Base-by-base conservation (phyloP, 2,329 filamentous ascomycete genomes). In the Scorias spongiosa region DNA sequence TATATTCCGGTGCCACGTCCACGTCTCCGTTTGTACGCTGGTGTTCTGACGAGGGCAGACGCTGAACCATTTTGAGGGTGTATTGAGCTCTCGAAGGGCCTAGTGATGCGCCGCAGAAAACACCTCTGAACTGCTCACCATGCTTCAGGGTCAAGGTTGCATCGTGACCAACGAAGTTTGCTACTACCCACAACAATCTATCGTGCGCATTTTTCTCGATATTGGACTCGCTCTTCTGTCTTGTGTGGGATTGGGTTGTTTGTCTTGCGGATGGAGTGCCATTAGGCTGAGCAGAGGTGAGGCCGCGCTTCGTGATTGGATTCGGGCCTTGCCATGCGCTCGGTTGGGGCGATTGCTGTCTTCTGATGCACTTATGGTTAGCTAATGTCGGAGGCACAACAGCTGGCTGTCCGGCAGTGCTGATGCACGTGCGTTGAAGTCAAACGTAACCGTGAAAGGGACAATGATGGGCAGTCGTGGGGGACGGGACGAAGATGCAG, bases 51-150 rank as follows among this genome's bases (percentile, higher is more conserved):
- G 60, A 53, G 39, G 63, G 59, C 45, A 66, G 58, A 49, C 69
- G 71, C 57, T 74, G 75, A 29, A 76, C 74, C 78, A 83, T 83
- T 61, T 81, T 82, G 52, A 81, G 66, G 26, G 71, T 63, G 53
- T 80, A 73, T 14, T 69, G 68, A 40, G 70, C 64, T 49, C 75
- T 71, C 48, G 59, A 65, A 11, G 49, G 57, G 43, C 75, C 71
- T 20, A 74, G 58, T 8, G 66, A 67, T 10, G 69, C 70, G 39
- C 71, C 72, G 36, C 74, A 76, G 53, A 80, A 74, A 30, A 80
- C 70, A 45, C 77, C 78, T 8, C 67, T 70, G 56, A 72, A 80
- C 44, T 70, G 71, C 40, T 80, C 77, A 52, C 76, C 77, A 53
- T 66, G 73, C 53, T 74, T 76, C 12, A 75, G 66, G 9, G 72